Base-by-base conservation (phyloP, 225 moss, liverwort and hornwort species). In the Antitrichia curtipendula region DNA sequence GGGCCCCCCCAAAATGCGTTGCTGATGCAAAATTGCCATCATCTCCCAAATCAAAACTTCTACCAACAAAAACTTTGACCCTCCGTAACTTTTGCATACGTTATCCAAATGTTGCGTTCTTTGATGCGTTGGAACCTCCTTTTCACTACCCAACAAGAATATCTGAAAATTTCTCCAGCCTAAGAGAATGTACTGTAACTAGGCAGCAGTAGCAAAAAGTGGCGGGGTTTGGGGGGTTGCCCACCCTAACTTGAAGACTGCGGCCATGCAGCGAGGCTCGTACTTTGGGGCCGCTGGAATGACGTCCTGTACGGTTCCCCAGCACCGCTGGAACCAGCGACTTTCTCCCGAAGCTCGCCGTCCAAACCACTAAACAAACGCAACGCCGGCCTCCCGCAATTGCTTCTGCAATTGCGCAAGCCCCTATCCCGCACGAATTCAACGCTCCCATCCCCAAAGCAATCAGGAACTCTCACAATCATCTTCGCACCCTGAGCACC, bases 1-100 rank as follows among this genome's bases (percentile, higher is more conserved):
- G 16, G 13, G n/a, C n/a, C n/a, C 2, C 15, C 28, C 32, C 7
- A 2, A 13, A 3, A 7, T 63, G 32, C 1, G 8, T 1, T 8
- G 4, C 0, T 31, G 16, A 62, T 25, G 12, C 16, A 27, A 60
- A 60, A 60, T 7, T 2, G 28, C 60, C 60, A 60, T 60, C 28
- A 60, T 28, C 60, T 63, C 17, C 32, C 7, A 62, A 62, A 16
- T 62, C 62, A 9, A 34, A 17, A 34, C 19, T 19, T 31, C 63
- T 8, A 16, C 13, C 8, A 29, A 16, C 7, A 19, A 32, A 32
- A 9, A 19, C 65, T 36, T 65, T 65, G 65, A 36, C 10, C 43
- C 27, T 43, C 43, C 3, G 9, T 27, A 71, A 43, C 27, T 16
- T 43, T 27, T 41, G 41, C 70, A 27, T 25, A 15, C 2, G 0